Evolutionary conservation across 2,329 filamentous ascomycete species (phyloP).

Genomic region (Botryotinia narcissicola): DNA sequence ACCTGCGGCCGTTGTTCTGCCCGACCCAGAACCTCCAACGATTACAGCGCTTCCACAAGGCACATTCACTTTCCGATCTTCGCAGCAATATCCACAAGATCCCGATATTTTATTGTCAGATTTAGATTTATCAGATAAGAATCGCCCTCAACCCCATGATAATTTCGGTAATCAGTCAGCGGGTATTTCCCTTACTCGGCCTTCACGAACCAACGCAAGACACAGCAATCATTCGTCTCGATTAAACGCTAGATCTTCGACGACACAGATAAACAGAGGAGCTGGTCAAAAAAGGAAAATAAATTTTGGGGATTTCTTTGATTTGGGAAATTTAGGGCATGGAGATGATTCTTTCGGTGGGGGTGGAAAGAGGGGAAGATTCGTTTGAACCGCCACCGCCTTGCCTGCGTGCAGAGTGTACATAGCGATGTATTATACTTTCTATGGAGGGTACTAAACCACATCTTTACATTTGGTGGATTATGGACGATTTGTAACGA

Average conservation of each 20-base stretch:
- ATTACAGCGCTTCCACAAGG: slow-evolving; percentile 54
- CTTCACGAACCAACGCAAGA: slow-evolving; percentile 31
- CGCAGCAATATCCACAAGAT: slow-evolving; percentile 56
- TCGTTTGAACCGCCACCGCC: slow-evolving; percentile 29
- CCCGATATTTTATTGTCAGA: slow-evolving; percentile 60
- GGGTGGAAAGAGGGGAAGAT: slow-evolving; percentile 39
- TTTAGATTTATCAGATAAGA: slow-evolving; percentile 55
- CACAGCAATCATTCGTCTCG: slow-evolving; percentile 35
- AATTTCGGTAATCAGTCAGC: slow-evolving; percentile 26
- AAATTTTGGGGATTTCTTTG: slow-evolving; percentile 73
- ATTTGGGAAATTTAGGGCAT: slow-evolving; percentile 61
- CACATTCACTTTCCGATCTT: slow-evolving; percentile 68
- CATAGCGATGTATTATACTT: slow-evolving; percentile 13
- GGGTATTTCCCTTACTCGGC: slow-evolving; percentile 34
- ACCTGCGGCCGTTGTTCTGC: slow-evolving; percentile 17
- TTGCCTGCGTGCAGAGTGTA: neutral
- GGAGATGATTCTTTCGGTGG: slow-evolving; percentile 54
- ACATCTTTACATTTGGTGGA: slow-evolving; percentile 9
- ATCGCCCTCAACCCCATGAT: slow-evolving; percentile 38
- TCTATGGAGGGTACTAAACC: neutral
- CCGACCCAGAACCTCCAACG: slow-evolving; percentile 24
- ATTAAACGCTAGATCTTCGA: slow-evolving; percentile 27
- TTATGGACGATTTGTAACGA: slow-evolving; percentile 18
- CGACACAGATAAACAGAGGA: slow-evolving; percentile 51
- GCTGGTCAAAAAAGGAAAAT: slow-evolving; percentile 72